Percentiles rank a stretch among this genome's conserved stretches.
These are phyloP conservation scores for Acephala macrosclerotiorum DNA, from an alignment of 2,329 filamentous ascomycete genomes.

Conservation along the genomic window DNA sequence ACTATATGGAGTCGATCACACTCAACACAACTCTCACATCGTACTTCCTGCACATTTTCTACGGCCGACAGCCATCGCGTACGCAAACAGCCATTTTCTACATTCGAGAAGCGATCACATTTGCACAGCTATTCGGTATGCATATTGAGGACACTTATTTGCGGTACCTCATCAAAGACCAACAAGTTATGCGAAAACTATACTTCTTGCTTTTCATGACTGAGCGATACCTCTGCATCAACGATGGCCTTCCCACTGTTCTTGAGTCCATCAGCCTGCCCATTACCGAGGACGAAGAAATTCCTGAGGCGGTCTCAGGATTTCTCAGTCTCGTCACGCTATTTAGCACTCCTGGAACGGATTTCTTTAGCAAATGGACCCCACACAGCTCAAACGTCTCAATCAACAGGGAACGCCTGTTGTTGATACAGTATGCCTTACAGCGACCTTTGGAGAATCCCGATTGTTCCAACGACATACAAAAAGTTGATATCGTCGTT, in stretches of 20 bases:
- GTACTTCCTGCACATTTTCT: constrained; percentile 15
- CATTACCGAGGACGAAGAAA: constrained; percentile 10
- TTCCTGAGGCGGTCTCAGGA: constrained; percentile 7
- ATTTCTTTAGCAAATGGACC: constrained; percentile 14
- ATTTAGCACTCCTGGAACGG: constrained; percentile 11
- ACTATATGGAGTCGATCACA: constrained; percentile 13
- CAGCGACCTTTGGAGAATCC: constrained; percentile 9
- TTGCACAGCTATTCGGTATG: constrained; percentile 10
- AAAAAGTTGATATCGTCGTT: constrained; percentile 10
- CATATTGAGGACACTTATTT: constrained; percentile 9
- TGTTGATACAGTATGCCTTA: constrained; percentile 12
- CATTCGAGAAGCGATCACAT: constrained; percentile 11
- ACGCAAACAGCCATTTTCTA: constrained; percentile 10
- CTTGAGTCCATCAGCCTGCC: constrained; percentile 9
- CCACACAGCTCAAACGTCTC: constrained; percentile 7
- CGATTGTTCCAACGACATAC: constrained; percentile 10
- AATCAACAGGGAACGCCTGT: constrained; percentile 10
- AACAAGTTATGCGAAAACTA: constrained; percentile 11
- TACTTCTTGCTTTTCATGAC: constrained; percentile 13
- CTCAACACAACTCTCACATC: constrained; percentile 12
- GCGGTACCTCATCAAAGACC: constrained; percentile 5
- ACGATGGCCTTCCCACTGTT: constrained; percentile 7
- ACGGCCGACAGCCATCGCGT: constrained; percentile 9
- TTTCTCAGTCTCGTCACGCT: constrained; percentile 9
- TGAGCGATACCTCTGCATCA: constrained; percentile 13